phyloP scores from a whole-genome alignment of 352 stramenopile species.

The Saprolegnia diclina region DNA sequence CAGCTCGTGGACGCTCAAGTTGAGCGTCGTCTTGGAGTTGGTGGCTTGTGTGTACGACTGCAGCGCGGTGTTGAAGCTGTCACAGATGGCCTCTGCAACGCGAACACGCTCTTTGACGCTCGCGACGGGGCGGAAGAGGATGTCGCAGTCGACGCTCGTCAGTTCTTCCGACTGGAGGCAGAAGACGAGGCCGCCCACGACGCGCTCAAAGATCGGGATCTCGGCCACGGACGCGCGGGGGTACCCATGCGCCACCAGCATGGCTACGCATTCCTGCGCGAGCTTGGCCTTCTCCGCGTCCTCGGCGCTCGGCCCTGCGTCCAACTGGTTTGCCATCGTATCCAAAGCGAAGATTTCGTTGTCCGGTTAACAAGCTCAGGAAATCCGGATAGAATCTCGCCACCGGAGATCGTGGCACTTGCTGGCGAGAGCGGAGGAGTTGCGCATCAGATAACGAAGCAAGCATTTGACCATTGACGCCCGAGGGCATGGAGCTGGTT shows the following conservation, averaged over 20 bases:
- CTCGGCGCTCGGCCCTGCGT: not conserved
- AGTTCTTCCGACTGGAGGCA: conserved; percentile 18
- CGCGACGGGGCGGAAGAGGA: conserved; percentile 18
- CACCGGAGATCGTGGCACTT: no score
- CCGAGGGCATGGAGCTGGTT: no score
- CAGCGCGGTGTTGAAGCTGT: conserved; percentile 22
- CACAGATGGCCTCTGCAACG: conserved; percentile 20
- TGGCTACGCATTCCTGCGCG: conserved; percentile 14
- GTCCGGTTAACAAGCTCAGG: not conserved
- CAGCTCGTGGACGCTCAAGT: conserved; percentile 19
- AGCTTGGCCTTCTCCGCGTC: not conserved
- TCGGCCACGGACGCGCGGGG: conserved; percentile 7
- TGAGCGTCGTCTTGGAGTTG: not conserved
- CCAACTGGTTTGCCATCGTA: conserved; percentile 14
- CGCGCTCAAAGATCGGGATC: conserved; percentile 21
- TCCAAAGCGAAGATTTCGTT: not conserved
- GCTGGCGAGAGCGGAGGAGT: no score
- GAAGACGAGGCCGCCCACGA: conserved; percentile 16
- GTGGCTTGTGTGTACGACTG: not conserved
- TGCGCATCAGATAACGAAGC: no score
- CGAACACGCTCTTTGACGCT: conserved; percentile 21
- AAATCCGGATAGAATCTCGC: no score
- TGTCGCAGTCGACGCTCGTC: conserved; percentile 21
- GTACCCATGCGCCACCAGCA: conserved; percentile 20
- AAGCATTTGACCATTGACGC: no score